Percentiles rank a stretch among this genome's conserved stretches.
phyloP scores from a whole-genome alignment of 2,329 filamentous ascomycete species.

The Aspergillus eucalypticola region DNA sequence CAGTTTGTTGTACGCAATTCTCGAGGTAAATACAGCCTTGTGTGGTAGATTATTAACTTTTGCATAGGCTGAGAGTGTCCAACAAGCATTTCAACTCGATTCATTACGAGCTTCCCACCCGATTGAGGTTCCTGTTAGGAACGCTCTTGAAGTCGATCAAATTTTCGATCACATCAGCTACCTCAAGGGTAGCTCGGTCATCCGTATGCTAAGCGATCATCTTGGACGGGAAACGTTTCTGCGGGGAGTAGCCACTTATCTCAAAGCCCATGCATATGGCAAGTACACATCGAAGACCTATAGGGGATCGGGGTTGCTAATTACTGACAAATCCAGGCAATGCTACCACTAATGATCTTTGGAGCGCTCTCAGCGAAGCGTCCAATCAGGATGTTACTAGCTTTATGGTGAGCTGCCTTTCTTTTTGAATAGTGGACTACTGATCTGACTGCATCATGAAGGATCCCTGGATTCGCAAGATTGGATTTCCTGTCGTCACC shows the following conservation, averaged over 20 bases:
- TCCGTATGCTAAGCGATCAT: conserved; percentile 92
- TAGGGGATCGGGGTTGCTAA: background rate
- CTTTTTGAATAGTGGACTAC: background rate
- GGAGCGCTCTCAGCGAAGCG: conserved; percentile 82
- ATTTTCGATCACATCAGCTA: conserved; percentile 98
- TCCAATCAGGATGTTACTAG: conserved; percentile 82
- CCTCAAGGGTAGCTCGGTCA: conserved; percentile 91
- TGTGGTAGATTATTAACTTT: conserved; percentile 41
- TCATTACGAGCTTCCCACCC: conserved; percentile 89
- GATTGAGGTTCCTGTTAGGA: conserved; percentile 91
- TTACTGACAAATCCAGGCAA: conserved; percentile 52
- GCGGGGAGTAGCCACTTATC: conserved; percentile 83
- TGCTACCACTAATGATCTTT: conserved; percentile 87
- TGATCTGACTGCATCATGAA: conserved; percentile 25
- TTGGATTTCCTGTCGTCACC: conserved; percentile 89
- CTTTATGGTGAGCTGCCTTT: conserved; percentile 65
- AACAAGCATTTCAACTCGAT: conserved; percentile 87
- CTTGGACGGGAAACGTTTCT: conserved; percentile 87
- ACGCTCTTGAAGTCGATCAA: conserved; percentile 94
- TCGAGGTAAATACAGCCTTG: conserved; percentile 51
- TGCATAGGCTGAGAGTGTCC: conserved; percentile 78
- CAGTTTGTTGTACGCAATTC: conserved; percentile 78
- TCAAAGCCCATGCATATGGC: conserved; percentile 83
- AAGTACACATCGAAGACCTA: conserved; percentile 30
- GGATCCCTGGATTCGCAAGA: conserved; percentile 89